Percentiles rank a stretch among this genome's conserved stretches.
phyloP scores from a whole-genome alignment of 352 stramenopile genomes.

The Globisporangium ultimum region DNA sequence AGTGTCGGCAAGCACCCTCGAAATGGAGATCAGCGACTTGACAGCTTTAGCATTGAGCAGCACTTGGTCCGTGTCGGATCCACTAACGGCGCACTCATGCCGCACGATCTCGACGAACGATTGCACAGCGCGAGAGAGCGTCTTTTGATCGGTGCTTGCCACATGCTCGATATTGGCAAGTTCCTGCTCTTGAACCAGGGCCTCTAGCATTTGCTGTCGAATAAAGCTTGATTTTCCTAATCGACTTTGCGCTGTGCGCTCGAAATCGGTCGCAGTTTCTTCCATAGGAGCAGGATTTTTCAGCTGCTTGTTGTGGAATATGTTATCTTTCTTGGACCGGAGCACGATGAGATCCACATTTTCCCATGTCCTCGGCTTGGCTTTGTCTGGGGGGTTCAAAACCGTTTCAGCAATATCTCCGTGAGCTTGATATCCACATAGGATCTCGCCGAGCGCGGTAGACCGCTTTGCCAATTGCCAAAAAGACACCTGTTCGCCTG shows the following conservation, averaged over 20 bases:
- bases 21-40: conserved; percentile 37
- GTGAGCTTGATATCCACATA: conserved; percentile 72
- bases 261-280: conserved; percentile 29
- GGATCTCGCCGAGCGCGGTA: conserved; percentile 53
- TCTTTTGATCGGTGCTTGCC: conserved; percentile 22
- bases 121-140: conserved; percentile 28
- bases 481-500: conserved; percentile 58
- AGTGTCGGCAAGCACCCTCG: conserved; percentile 42
- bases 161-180: conserved; percentile 29
- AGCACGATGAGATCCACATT: conserved; percentile 69
- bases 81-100: conserved; percentile 3
- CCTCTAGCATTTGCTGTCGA: conserved; percentile 44
- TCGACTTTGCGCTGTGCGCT: conserved; percentile 44
- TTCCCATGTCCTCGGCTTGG: conserved; percentile 35
- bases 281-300: neutral
- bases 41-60: conserved; percentile 22
- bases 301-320: conserved; percentile 20
- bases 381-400: conserved; percentile 74
- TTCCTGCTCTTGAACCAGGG: conserved; percentile 50
- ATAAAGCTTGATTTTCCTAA: conserved; percentile 47
- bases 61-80: conserved; percentile 4
- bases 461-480: conserved; percentile 75
- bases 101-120: conserved; percentile 31
- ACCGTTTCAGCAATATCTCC: conserved; percentile 46
- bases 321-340: conserved; percentile 26